Evolutionary conservation across 257 asterid species (phyloP).

Genomic region (Cruciata laevipes): DNA sequence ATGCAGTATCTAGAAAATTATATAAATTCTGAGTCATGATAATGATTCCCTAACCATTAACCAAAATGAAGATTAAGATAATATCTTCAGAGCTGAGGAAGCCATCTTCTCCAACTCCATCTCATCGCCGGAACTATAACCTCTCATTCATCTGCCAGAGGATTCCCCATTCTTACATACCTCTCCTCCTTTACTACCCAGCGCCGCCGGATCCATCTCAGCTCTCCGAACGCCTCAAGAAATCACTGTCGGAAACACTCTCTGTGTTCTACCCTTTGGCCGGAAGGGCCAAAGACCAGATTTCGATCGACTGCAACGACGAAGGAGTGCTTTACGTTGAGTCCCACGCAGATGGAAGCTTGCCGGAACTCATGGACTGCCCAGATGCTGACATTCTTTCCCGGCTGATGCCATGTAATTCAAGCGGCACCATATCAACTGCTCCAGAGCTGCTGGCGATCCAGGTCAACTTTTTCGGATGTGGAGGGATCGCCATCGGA

Average conservation of each 20-base stretch:
- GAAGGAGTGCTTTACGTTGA: slow-evolving; percentile 37
- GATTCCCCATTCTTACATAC: slow-evolving; percentile 46
- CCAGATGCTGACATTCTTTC: slow-evolving; percentile 23
- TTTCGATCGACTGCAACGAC: slow-evolving; percentile 43
- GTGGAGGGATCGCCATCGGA: slow-evolving; percentile 43
- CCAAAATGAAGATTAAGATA: slow-evolving; percentile 35
- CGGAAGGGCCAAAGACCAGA: slow-evolving; percentile 49
- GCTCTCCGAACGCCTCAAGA: slow-evolving; percentile 26
- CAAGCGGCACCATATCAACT: slow-evolving; percentile 22
- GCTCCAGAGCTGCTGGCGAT: slow-evolving; percentile 37
- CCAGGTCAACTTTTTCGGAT: slow-evolving; percentile 36
- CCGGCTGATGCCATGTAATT: slow-evolving; percentile 33
- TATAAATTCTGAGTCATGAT: too few species aligned
- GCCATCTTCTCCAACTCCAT: slow-evolving; percentile 55
- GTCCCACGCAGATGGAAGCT: slow-evolving; percentile 25
- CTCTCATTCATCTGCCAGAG: slow-evolving; percentile 53
- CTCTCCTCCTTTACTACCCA: slow-evolving; percentile 46
- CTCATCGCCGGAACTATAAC: slow-evolving; percentile 28
- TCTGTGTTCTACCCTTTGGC: slow-evolving; percentile 52
- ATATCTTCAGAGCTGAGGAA: slow-evolving; percentile 26
- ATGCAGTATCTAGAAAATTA: too few species aligned
- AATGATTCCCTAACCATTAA: background rate
- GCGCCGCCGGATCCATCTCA: slow-evolving; percentile 15
- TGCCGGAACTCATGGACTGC: slow-evolving; percentile 20
- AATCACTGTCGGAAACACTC: slow-evolving; percentile 37